Conservation (phyloP, 352 stramenopile species). For the Phytophthora boehmeriae region DNA sequence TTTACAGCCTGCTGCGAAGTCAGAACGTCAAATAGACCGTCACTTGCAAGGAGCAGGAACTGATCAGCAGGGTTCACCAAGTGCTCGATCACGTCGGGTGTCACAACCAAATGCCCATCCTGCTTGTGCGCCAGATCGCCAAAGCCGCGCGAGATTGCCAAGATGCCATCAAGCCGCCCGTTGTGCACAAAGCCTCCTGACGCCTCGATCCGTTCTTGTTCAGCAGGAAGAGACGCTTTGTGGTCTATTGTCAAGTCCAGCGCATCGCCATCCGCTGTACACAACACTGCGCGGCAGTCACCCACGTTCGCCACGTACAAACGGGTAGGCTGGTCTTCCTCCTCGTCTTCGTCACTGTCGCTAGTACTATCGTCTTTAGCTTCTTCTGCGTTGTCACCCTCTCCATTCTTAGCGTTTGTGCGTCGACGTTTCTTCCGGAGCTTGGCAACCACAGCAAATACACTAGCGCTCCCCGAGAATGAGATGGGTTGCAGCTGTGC, state of each 20-base stretch:
- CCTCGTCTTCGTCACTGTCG: conserved; percentile 5
- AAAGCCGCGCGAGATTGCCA: conserved; percentile 89
- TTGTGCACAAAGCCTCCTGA: conserved; percentile 90
- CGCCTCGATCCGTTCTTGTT: conserved; percentile 82
- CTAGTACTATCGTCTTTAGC: conserved; percentile 7
- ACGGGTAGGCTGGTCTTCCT: conserved; percentile 45
- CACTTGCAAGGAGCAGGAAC: conserved; percentile 91
- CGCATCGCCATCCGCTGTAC: conserved; percentile 68
- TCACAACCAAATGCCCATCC: conserved; percentile 84
- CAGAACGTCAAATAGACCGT: conserved; percentile 92
- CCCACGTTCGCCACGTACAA: conserved; percentile 90
- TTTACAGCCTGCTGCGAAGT: conserved; percentile 92
- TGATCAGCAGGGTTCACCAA: conserved; percentile 71
- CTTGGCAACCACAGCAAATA: conserved; percentile 70
- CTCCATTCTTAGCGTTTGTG: conserved; percentile 11
- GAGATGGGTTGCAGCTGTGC: conserved; percentile 78
- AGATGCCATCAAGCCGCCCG: conserved; percentile 84
- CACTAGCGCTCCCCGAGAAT: conserved; percentile 80
- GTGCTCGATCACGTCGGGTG: conserved; percentile 82
- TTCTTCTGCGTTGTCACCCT: conserved; percentile 13
- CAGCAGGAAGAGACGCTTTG: conserved; percentile 79
- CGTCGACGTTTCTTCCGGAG: conserved; percentile 37
- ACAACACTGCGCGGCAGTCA: conserved; percentile 90
- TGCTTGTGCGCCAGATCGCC: conserved; percentile 90
- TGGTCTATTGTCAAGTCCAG: conserved; percentile 89